Base-by-base conservation (phyloP, 2,329 filamentous ascomycete genomes). In the Aspergillus tanneri region DNA sequence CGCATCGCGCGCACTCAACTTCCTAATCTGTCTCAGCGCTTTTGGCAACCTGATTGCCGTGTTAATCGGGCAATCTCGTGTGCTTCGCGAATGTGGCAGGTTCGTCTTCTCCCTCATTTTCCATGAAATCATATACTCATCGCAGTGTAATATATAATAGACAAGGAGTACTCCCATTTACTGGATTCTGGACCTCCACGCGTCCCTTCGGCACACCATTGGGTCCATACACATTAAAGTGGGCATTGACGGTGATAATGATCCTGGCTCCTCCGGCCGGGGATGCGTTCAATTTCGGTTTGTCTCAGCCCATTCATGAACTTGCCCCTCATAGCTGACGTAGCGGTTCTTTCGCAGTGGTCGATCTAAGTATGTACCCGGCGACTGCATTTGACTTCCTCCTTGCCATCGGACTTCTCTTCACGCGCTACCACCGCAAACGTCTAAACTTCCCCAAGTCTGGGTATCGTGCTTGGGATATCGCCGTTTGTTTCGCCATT, bases 201-300 rank as follows among this genome's bases (percentile, higher is more conserved):
- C 75, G 72, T 46, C 83, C 83, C 0, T 85, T 85, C 47, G 82
- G 82, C 2, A 86, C 83, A 0, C 82, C 83, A 0, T 57, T 84
- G 0, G 82, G 80, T 0, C 81, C 82, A 0, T 84, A 84, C 50
- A 43, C 76, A 2, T 54, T 85, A 3, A 81, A 82, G 59, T 85
- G 80, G 78, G 57, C 56, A 0, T 62, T 83, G 49, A 85, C 82
- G 0, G 60, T 81, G 2, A 56, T 85, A 35, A 82, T 85, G 77
- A 84, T 85, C 25, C 59, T 81, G 0, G 80, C 77, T 0, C 77
- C 81, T 0, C 81, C 83, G 0, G 79, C 81, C 0, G 82, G 83
- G 1, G 82, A 86, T 58, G 83, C 83, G 0, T 86, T 86, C 62
- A 77, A 80, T 49, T 85, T 85, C 55, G 70, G 78, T 75, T 59